Percentiles rank a stretch among this genome's conserved stretches.
phyloP scores from a whole-genome alignment of 495 filamentous ascomycete species.

The Aspergillus diversus region DNA sequence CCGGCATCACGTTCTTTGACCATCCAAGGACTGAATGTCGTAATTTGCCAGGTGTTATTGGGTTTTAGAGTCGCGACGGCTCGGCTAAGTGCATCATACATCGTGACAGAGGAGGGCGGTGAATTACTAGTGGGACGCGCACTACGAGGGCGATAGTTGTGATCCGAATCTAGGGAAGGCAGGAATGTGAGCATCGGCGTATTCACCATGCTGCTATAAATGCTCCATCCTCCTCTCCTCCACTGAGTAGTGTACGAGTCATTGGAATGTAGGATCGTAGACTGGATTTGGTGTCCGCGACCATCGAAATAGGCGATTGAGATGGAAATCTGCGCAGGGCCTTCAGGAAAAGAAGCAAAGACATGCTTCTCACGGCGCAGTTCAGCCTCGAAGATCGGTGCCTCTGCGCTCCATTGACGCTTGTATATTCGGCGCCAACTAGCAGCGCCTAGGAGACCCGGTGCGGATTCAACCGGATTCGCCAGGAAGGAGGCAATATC shows the following conservation, averaged over 20 bases:
- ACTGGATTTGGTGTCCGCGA: background rate
- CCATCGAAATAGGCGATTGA: constrained; percentile 1
- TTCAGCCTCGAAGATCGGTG: background rate
- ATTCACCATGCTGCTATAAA: constrained; percentile 1
- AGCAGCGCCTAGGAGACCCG: constrained; percentile 23
- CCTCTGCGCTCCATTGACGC: background rate
- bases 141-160: background rate
- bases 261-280: background rate
- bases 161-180: background rate
- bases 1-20: constrained; percentile 21
- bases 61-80: background rate
- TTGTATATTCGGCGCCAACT: background rate
- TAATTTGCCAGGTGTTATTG: constrained; percentile 2
- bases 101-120: background rate
- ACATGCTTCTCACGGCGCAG: background rate
- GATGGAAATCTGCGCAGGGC: background rate
- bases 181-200: background rate
- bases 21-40: background rate
- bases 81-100: constrained; percentile 6
- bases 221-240: background rate
- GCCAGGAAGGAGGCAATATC: background rate
- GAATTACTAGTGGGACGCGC: constrained; percentile 3
- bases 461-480: constrained; percentile 7
- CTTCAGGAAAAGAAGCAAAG: background rate
- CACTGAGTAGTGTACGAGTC: background rate